A percentile compares a stretch with the other conserved stretches of the same genome.
These are phyloP conservation scores for Meyerozyma smithsonii DNA, from an alignment of 1,139 yeast species.

Conservation along the genomic window DNA sequence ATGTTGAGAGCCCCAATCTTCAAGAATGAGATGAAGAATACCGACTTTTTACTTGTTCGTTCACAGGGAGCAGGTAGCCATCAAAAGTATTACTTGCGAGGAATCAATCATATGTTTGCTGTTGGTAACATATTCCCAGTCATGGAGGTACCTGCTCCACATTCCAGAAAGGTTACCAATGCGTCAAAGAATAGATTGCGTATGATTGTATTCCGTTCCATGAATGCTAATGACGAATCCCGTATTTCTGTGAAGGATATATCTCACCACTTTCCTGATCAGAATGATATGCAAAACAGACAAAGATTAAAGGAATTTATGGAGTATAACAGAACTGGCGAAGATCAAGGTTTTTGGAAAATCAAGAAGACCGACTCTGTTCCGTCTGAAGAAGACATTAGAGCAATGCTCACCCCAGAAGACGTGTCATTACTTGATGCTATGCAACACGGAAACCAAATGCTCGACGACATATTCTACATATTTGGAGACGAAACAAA, in stretches of 20 bases:
- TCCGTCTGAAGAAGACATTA: conserved; percentile 73
- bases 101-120: conserved; percentile 67
- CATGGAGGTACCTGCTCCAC: conserved; percentile 95
- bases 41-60: conserved; percentile 79
- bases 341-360: conserved; percentile 95
- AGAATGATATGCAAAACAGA: conserved; percentile 94
- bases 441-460: conserved; percentile 91
- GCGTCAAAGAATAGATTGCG: conserved; percentile 86
- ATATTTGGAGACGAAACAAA: conserved; percentile 37
- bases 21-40: conserved; percentile 70
- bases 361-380: conserved; percentile 63
- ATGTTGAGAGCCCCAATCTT: conserved; percentile 92
- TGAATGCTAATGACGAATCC: conserved; percentile 71
- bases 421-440: conserved; percentile 83
- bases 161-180: conserved; percentile 91
- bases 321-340: conserved; percentile 95
- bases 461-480: conserved; percentile 66
- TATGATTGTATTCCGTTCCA: conserved; percentile 88
- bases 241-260: conserved; percentile 85
- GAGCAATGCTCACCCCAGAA: conserved; percentile 89
- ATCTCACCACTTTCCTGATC: conserved; percentile 92
- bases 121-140: conserved; percentile 95
- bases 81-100: conserved; percentile 50
- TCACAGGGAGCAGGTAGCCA: conserved; percentile 76
- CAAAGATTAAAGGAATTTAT: conserved; percentile 94